Base-by-base conservation (phyloP, 306 rosid genomes). In the Ormosia emarginata region DNA sequence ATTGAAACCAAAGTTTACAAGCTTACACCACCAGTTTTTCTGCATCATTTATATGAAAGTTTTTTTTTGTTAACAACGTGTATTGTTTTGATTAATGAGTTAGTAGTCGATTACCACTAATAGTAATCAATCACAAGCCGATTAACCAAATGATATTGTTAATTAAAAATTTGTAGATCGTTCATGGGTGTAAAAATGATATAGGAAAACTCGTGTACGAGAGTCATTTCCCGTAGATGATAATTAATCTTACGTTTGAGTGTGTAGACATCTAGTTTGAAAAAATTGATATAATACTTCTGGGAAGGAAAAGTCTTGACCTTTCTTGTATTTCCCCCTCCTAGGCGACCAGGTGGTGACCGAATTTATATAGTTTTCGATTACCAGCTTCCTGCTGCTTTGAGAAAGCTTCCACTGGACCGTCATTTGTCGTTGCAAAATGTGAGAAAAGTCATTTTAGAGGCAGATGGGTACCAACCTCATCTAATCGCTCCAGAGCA, bases 391-490 rank as follows among this genome's bases (percentile, higher is more conserved):
- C 99, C 99, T 36, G 91, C 97, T 84, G 99, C 99, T 32, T 84
- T 95, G 78, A 91, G 86, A 83, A 95, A 95, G 97, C 97, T 95
- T 89, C 99, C 99, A 53, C 90, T 95, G 84, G 99, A 95, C 77
- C 89, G 94, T 62, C 97, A 95, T 87, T 91, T 95, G 67, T 93
- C 99, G 18, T 29, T 78, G 70, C 96, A 88, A 86, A 95, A 92
- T 80, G 99, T 95, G 69, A 92, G 69, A 86, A 92, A 87, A 83
- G 96, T 95, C 47, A 93, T 95, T 86, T 93, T 97, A 46, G 99
- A 95, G 90, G 96, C 99, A 33, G 99, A 95, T 74, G 99, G 99
- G 65, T 95, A 95, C 86, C 99, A 92, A 77, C 98, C 98, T 10
- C 98, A 94, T 86, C 84, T 94, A 84, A 92, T 94, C 8, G 98